These are phyloP conservation scores for Talaromyces amestolkiae DNA, from an alignment of 2,329 filamentous ascomycete species.

Conservation along the genomic window DNA sequence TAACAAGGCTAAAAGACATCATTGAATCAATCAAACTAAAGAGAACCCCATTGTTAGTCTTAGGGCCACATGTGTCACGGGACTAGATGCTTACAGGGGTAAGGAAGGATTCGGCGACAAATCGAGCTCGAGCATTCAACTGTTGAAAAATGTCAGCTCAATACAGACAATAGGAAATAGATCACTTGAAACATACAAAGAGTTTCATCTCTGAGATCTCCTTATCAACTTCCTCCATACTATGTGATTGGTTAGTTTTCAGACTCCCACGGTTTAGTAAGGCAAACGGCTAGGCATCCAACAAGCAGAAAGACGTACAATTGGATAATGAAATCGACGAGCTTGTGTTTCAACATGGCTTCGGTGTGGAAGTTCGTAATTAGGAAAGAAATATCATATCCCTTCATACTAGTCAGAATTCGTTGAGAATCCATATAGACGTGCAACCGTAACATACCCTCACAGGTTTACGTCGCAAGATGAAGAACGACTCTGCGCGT, in stretches of 20 bases:
- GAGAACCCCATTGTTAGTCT: constrained; percentile 9
- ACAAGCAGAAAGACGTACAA: constrained; percentile 49
- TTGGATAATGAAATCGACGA: constrained; percentile 98
- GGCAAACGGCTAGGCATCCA: background rate
- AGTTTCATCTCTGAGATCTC: constrained; percentile 99
- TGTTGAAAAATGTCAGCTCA: constrained; percentile 38
- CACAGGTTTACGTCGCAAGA: constrained; percentile 89
- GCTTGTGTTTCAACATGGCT: constrained; percentile 97
- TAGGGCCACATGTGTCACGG: background rate
- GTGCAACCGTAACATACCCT: constrained; percentile 57
- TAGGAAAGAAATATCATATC: constrained; percentile 97
- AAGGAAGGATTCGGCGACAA: constrained; percentile 96
- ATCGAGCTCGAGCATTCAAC: constrained; percentile 95
- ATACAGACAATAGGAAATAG: background rate
- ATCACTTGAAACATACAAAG: constrained; percentile 64
- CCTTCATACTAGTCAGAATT: constrained; percentile 53
- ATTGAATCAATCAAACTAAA: constrained; percentile 23
- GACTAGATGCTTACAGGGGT: constrained; percentile 67
- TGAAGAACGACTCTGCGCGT: constrained; percentile 94
- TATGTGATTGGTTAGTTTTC: background rate
- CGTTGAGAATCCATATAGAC: background rate
- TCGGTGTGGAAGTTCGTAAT: constrained; percentile 99
- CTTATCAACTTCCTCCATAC: constrained; percentile 98
- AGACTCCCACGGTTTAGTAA: background rate
- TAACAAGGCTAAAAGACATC: background rate